A percentile compares a stretch with the other conserved stretches of the same genome.
phyloP scores from a whole-genome alignment of 2,329 filamentous ascomycete species.

The Fusarium hainanense region DNA sequence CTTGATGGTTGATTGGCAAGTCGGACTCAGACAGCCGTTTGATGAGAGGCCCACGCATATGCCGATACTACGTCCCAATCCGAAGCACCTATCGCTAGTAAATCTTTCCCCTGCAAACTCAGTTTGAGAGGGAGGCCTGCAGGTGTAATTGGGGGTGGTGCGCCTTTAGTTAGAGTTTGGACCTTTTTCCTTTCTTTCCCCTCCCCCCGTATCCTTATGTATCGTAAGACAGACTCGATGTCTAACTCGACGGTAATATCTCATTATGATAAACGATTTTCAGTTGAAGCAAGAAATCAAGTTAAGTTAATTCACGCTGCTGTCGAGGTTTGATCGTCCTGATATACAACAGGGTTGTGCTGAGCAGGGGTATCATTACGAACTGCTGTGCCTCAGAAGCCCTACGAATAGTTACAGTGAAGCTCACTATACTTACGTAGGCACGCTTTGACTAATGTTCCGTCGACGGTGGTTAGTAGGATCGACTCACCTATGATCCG shows the following conservation, averaged over 20 bases:
- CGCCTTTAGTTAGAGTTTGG: constrained; percentile 19
- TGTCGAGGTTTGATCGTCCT: constrained; percentile 12
- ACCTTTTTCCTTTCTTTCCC: background rate
- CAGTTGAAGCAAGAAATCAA: background rate
- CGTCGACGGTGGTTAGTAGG: background rate
- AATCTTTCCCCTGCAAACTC: background rate
- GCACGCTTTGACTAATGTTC: constrained; percentile 9
- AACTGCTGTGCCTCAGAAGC: background rate
- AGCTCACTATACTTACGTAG: too few species aligned
- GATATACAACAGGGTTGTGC: constrained; percentile 13
- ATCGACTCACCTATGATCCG: constrained; percentile 1
- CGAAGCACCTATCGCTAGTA: background rate
- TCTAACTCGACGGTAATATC: background rate
- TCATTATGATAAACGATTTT: background rate
- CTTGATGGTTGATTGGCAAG: constrained; percentile 18
- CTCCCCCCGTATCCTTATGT: background rate
- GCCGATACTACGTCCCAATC: constrained; percentile 19
- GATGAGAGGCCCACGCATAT: constrained; percentile 19
- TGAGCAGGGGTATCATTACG: constrained; percentile 12
- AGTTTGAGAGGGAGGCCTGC: background rate
- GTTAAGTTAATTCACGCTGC: background rate
- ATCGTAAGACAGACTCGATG: background rate
- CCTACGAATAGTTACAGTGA: background rate
- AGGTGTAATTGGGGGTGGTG: constrained; percentile 7
- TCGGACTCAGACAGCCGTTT: constrained; percentile 22